These are phyloP conservation scores for Fusarium transvaalense DNA, from an alignment of 2,329 filamentous ascomycete species.

Conservation along the genomic window DNA sequence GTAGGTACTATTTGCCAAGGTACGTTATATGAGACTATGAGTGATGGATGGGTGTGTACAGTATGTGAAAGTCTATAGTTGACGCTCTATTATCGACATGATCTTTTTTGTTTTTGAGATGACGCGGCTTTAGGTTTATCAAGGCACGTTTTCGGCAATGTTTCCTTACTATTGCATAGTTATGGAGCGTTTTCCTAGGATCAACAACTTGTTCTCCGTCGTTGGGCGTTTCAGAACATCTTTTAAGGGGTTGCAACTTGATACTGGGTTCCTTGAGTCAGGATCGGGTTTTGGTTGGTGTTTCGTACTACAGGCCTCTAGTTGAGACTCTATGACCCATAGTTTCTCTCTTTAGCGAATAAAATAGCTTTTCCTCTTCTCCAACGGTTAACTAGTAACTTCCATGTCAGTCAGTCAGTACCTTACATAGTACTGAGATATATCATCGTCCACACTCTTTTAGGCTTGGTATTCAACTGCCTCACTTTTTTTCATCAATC, in stretches of 20 bases:
- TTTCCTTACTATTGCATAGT: slow-evolving; percentile 36
- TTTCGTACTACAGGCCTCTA: slow-evolving; percentile 30
- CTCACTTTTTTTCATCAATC: slow-evolving; percentile 27
- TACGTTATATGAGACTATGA: background rate
- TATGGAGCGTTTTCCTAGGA: slow-evolving; percentile 18
- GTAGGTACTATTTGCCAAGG: background rate
- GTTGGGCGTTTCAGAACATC: slow-evolving; percentile 41
- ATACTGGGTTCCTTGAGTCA: slow-evolving; percentile 29
- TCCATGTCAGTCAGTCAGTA: too few relatives aligned
- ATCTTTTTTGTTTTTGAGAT: slow-evolving; percentile 29
- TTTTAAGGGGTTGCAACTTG: slow-evolving; percentile 29
- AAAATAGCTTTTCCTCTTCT: background rate
- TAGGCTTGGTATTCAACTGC: background rate
- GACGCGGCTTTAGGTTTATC: slow-evolving; percentile 45
- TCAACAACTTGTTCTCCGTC: slow-evolving; percentile 29
- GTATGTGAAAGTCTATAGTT: slow-evolving; percentile 11
- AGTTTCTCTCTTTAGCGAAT: slow-evolving; percentile 1
- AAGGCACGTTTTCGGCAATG: slow-evolving; percentile 30
- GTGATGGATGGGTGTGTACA: slow-evolving; percentile 1
- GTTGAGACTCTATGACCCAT: slow-evolving; percentile 24
- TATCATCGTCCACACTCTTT: slow-evolving; percentile 6
- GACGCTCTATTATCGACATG: slow-evolving; percentile 18
- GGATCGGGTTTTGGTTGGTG: slow-evolving; percentile 28
- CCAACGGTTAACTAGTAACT: background rate
- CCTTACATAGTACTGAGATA: background rate